These are phyloP conservation scores for Dictyostelium purpureum DNA, from an alignment of 78 protist genomes.

Conservation along the genomic window DNA sequence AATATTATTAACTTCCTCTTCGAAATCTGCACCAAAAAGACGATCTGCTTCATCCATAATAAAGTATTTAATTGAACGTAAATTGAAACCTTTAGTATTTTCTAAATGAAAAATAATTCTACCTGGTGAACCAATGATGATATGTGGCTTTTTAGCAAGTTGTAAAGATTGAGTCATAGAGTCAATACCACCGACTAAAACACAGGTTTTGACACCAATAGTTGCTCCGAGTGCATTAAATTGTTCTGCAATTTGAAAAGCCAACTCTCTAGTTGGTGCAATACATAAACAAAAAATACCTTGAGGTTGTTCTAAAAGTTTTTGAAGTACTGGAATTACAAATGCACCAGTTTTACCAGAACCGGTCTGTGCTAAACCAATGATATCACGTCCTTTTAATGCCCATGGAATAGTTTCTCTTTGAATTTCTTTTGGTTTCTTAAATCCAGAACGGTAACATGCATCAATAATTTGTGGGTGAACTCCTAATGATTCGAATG, in stretches of 20 bases:
- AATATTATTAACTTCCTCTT: constrained; percentile 89
- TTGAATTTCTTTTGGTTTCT: constrained; percentile 90
- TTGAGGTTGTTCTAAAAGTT: constrained; percentile 77
- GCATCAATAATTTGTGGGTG: constrained; percentile 81
- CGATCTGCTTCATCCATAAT: constrained; percentile 99
- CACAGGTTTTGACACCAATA: constrained; percentile 87
- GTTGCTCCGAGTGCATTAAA: constrained; percentile 94
- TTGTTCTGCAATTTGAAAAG: constrained; percentile 95
- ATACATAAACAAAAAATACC: constrained; percentile 84
- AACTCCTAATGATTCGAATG: constrained; percentile 87
- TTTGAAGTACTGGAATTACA: constrained; percentile 93
- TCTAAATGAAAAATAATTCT: constrained; percentile 94
- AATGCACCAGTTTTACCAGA: constrained; percentile 99
- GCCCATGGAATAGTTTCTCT: constrained; percentile 91
- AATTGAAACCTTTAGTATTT: constrained; percentile 94
- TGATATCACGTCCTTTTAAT: constrained; percentile 87
- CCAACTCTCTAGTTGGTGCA: constrained; percentile 97
- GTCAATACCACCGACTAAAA: constrained; percentile 86
- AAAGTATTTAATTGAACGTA: constrained; percentile 82
- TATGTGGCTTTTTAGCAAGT: constrained; percentile 96
- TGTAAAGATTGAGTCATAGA: constrained; percentile 85
- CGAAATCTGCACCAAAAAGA: constrained; percentile 96
- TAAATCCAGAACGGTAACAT: constrained; percentile 62
- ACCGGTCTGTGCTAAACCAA: constrained; percentile 98
- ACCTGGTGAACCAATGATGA: constrained; percentile 99